These are phyloP conservation scores for Tuber microsphaerosporum DNA, from an alignment of 495 filamentous ascomycete species.

Conservation along the genomic window DNA sequence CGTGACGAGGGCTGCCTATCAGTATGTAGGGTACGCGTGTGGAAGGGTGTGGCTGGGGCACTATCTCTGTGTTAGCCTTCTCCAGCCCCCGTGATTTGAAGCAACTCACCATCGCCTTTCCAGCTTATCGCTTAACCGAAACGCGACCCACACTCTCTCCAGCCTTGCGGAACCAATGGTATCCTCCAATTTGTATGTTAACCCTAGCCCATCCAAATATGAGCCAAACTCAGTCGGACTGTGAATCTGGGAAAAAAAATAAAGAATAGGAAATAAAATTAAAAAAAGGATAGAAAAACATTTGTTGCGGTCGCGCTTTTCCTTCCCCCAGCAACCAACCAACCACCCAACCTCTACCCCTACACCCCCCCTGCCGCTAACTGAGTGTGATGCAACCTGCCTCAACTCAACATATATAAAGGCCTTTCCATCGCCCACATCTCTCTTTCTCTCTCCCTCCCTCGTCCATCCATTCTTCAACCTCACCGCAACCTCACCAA, in stretches of 20 bases:
- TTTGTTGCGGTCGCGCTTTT: conserved; percentile 43
- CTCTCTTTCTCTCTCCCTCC: conserved; percentile 41
- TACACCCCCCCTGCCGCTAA: conserved; percentile 11
- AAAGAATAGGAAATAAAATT: neutral
- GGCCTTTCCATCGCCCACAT: conserved; percentile 40
- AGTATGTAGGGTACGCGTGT: conserved; percentile 26
- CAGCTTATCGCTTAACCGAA: neutral
- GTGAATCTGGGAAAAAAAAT: neutral
- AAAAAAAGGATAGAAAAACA: conserved; percentile 4
- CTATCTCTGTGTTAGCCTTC: neutral
- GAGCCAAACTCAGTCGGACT: neutral
- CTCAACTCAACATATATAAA: conserved; percentile 34
- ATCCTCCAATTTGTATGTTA: neutral
- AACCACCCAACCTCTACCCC: conserved; percentile 37
- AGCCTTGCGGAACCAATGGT: neutral
- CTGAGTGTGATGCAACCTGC: conserved; percentile 38
- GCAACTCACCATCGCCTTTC: neutral
- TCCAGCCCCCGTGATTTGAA: neutral
- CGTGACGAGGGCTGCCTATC: conserved; percentile 9
- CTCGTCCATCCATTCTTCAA: conserved; percentile 42
- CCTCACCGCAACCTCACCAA: conserved; percentile 32
- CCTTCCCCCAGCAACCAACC: conserved; percentile 34
- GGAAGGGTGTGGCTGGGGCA: conserved; percentile 33
- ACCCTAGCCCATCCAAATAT: neutral
- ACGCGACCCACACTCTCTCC: neutral